Conservation (phyloP, 2,329 filamentous ascomycete genomes). For the Aspergillus pseudoviridinutans region DNA sequence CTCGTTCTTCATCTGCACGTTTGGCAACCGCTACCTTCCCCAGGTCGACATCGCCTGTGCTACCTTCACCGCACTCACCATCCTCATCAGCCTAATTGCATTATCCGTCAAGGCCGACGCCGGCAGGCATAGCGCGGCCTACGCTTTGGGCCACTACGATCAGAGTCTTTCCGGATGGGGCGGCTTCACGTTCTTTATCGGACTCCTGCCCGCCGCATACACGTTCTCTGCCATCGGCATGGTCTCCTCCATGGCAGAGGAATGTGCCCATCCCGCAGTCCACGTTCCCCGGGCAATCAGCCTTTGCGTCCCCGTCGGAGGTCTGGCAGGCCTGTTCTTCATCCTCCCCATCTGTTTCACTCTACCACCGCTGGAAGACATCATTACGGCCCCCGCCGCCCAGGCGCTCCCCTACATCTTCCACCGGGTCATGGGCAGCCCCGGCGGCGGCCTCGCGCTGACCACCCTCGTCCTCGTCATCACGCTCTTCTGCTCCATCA, state of each 20-base stretch:
- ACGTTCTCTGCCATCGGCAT: conserved; percentile 59
- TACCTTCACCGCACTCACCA: conserved; percentile 53
- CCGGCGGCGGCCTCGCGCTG: conserved; percentile 46
- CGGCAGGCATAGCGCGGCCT: conserved; percentile 50
- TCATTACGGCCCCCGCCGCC: conserved; percentile 43
- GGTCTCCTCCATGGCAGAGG: conserved; percentile 61
- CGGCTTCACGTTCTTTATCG: conserved; percentile 60
- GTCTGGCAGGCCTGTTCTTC: conserved; percentile 54
- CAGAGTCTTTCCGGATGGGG: conserved; percentile 55
- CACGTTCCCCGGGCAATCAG: conserved; percentile 53
- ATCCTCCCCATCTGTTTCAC: conserved; percentile 53
- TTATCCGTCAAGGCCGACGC: conserved; percentile 53
- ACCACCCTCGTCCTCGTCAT: conserved; percentile 50
- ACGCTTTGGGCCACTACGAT: conserved; percentile 57
- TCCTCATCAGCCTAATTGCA: conserved; percentile 55
- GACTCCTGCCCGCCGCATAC: conserved; percentile 56
- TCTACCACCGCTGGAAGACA: conserved; percentile 44
- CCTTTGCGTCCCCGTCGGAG: conserved; percentile 51
- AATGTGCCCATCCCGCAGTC: conserved; percentile 50
- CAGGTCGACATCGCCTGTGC: conserved; percentile 58
- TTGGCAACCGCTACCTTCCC: conserved; percentile 65
- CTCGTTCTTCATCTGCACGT: conserved; percentile 61
- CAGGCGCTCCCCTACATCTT: conserved; percentile 53
- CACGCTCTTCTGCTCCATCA: conserved; percentile 52
- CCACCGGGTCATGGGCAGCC: conserved; percentile 46